phyloP scores from a whole-genome alignment of 371 early-diverging fungal genomes.

The Dipsacomyces acuminosporus region DNA sequence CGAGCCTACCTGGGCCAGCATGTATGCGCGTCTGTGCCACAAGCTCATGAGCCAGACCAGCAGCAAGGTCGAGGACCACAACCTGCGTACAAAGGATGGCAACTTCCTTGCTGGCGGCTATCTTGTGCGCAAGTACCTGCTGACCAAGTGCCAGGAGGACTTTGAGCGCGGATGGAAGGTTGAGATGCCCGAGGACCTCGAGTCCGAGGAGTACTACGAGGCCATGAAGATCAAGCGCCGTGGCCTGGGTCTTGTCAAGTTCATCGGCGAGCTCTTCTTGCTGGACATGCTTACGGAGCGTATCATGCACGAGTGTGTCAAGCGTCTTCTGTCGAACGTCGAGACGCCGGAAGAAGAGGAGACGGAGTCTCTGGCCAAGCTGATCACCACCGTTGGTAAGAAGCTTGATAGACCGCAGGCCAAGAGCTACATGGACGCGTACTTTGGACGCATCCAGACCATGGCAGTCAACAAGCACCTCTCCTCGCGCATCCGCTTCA shows the following conservation, averaged over 20 bases:
- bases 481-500: slow-evolving; percentile 84
- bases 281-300: slow-evolving; percentile 78
- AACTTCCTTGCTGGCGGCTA: slow-evolving; percentile 58
- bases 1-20: slow-evolving; percentile 80
- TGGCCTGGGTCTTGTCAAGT: slow-evolving; percentile 85
- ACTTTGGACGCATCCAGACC: slow-evolving; percentile 72
- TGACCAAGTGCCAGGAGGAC: slow-evolving; percentile 87
- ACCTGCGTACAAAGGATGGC: slow-evolving; percentile 52
- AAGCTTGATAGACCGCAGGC: slow-evolving; percentile 54
- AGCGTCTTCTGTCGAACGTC: slow-evolving; percentile 63
- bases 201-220: slow-evolving; percentile 62
- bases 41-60: slow-evolving; percentile 60
- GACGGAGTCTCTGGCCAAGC: slow-evolving; percentile 84
- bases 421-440: slow-evolving; percentile 64
- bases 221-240: slow-evolving; percentile 90
- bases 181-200: slow-evolving; percentile 51
- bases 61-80: slow-evolving; percentile 53
- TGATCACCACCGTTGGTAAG: slow-evolving; percentile 82
- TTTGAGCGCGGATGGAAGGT: slow-evolving; percentile 77
- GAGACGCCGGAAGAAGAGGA: slow-evolving; percentile 88
- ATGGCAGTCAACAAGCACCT: slow-evolving; percentile 61
- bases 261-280: slow-evolving; percentile 95
- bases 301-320: slow-evolving; percentile 87
- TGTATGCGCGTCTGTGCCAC: slow-evolving; percentile 86
- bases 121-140: slow-evolving; percentile 82